Percentiles rank a stretch among this genome's conserved stretches.
Evolutionary conservation across 2,329 filamentous ascomycete species (phyloP).

Genomic region (Ramichloridium luteum): DNA sequence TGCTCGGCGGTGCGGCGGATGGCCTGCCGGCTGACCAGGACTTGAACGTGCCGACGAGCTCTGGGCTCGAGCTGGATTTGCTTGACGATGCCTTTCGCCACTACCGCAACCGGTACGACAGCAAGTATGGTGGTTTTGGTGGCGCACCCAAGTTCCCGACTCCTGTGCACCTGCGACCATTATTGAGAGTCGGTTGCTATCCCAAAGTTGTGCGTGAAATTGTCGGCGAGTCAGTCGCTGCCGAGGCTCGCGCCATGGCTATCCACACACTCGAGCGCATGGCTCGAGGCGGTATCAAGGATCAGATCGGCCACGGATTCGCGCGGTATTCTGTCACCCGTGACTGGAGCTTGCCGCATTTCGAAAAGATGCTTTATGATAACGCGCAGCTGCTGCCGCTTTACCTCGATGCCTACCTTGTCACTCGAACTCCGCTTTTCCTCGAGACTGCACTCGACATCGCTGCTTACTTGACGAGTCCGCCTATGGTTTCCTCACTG

Average conservation of each 20-base stretch:
- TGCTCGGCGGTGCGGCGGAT: conserved; percentile 33
- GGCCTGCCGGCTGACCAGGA: conserved; percentile 16
- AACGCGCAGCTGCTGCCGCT: conserved; percentile 74
- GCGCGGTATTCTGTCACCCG: conserved; percentile 78
- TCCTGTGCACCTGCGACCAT: conserved; percentile 69
- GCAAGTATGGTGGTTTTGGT: conserved; percentile 63
- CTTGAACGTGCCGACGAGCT: no score
- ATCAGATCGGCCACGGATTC: conserved; percentile 67
- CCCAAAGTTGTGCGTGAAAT: conserved; percentile 66
- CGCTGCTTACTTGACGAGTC: conserved; percentile 68
- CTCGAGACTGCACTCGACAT: conserved; percentile 69
- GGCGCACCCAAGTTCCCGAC: conserved; percentile 78
- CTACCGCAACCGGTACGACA: conserved; percentile 70
- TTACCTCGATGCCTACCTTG: conserved; percentile 75
- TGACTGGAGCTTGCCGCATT: conserved; percentile 90
- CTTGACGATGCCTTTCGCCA: conserved; percentile 80
- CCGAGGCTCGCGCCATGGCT: conserved; percentile 64
- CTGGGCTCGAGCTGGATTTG: conserved; percentile 77
- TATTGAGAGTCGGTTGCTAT: conserved; percentile 62
- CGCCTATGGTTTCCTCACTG: conserved; percentile 51
- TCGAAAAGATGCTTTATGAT: conserved; percentile 94
- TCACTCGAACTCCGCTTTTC: conserved; percentile 56
- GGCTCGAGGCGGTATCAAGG: conserved; percentile 57
- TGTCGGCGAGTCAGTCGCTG: conserved; percentile 71
- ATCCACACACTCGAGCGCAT: conserved; percentile 70